Percentiles rank a stretch among this genome's conserved stretches.
These are phyloP conservation scores for Climacium dendroides DNA, from an alignment of 225 moss, liverwort and hornwort species.

Conservation along the genomic window DNA sequence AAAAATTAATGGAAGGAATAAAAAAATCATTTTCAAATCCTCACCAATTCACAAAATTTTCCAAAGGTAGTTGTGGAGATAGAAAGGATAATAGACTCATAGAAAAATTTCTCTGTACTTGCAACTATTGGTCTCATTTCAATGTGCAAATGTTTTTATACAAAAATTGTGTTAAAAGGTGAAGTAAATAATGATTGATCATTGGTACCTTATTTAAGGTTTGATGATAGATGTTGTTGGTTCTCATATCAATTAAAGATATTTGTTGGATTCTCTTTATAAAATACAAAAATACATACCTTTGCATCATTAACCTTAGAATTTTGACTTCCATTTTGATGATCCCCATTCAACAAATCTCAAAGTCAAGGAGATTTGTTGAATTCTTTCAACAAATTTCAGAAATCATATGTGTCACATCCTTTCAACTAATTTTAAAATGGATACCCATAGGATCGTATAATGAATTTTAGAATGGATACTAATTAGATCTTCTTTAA, in stretches of 20 bases:
- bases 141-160: not conserved
- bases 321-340: not conserved
- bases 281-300: too few relatives aligned
- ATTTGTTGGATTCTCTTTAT: not conserved
- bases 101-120: not conserved
- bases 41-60: not conserved
- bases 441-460: too few relatives aligned
- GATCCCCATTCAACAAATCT: not conserved
- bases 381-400: too few relatives aligned
- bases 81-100: not conserved
- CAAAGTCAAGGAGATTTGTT: not conserved
- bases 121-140: not conserved
- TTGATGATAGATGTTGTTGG: not conserved
- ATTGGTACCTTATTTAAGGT: not conserved
- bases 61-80: rapidly evolving
- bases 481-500: too few relatives aligned
- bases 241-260: not conserved
- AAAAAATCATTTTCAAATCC: too few relatives aligned
- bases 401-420: rapidly evolving
- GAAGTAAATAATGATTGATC: not conserved
- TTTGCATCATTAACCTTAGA: not conserved
- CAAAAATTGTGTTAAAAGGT: not conserved
- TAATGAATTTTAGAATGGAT: too few relatives aligned
- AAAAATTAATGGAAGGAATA: not conserved
- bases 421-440: too few relatives aligned